Evolutionary conservation across 345 rosid genomes (phyloP).

Genomic region (Microcos paniculata): DNA sequence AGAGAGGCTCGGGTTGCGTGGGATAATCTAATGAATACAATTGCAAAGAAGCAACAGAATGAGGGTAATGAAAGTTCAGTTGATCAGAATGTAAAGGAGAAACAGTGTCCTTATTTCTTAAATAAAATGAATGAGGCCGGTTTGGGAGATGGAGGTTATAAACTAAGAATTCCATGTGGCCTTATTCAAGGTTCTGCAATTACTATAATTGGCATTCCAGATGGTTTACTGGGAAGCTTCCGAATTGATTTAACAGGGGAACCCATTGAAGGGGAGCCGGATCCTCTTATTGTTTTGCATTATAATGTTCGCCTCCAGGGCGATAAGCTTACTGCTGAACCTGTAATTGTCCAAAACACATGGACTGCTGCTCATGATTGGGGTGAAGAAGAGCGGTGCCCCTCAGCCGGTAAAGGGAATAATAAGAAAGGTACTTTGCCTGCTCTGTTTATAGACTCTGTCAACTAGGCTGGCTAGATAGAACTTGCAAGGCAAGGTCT

Average conservation of each 20-base stretch:
- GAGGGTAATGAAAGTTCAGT: constrained; percentile 49
- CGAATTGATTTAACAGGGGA: constrained; percentile 86
- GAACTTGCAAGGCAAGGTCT: background rate
- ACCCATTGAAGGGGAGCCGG: constrained; percentile 89
- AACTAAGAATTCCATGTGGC: constrained; percentile 80
- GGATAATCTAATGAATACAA: constrained; percentile 66
- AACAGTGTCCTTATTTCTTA: constrained; percentile 85
- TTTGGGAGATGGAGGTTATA: constrained; percentile 42
- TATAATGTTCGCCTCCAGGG: constrained; percentile 96
- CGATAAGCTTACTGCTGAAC: constrained; percentile 89
- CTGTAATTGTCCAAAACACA: constrained; percentile 95
- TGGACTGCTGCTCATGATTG: constrained; percentile 91
- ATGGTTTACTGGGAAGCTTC: constrained; percentile 82
- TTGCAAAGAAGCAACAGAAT: constrained; percentile 55
- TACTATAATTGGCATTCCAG: constrained; percentile 83
- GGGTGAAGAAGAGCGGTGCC: constrained; percentile 97
- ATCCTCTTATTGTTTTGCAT: constrained; percentile 88
- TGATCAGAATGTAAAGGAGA: constrained; percentile 42
- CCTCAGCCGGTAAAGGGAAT: constrained; percentile 67
- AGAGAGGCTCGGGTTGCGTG: constrained; percentile 82
- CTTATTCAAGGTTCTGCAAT: constrained; percentile 92
- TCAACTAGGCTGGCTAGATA: background rate
- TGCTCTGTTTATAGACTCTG: background rate
- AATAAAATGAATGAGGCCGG: constrained; percentile 72
- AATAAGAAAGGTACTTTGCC: constrained; percentile 59